Evolutionary conservation across 345 rosid genomes (phyloP).

Genomic region (Bruguiera gymnorhiza): DNA sequence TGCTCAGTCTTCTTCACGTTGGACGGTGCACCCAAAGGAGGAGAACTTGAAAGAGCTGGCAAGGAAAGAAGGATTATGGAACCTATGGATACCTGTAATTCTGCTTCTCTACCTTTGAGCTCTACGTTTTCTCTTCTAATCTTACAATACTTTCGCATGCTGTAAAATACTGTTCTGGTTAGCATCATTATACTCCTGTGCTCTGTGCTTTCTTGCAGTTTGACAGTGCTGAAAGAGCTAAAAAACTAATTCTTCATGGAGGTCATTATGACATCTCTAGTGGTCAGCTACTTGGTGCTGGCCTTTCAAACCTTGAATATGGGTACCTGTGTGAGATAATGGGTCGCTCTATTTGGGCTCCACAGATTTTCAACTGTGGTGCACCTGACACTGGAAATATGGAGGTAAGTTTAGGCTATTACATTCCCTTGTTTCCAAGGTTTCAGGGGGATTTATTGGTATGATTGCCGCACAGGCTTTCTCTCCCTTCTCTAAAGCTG

Average conservation of each 20-base stretch:
- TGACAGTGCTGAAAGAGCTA: conserved; percentile 87
- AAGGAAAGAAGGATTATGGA: conserved; percentile 89
- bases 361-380: conserved; percentile 91
- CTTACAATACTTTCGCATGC: not conserved
- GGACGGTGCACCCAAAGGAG: conserved; percentile 94
- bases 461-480: not conserved
- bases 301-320: conserved; percentile 93
- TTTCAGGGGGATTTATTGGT: conserved; percentile 1
- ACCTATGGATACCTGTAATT: conserved; percentile 76
- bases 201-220: conserved; percentile 46
- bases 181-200: conserved; percentile 8
- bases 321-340: conserved; percentile 97
- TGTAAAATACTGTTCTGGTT: not conserved
- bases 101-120: conserved; percentile 5
- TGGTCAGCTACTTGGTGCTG: conserved; percentile 67
- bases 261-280: conserved; percentile 26
- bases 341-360: conserved; percentile 97
- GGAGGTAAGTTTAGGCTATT: conserved; percentile 59
- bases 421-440: not conserved
- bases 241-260: conserved; percentile 50
- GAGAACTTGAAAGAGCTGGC: conserved; percentile 85
- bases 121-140: conserved; percentile 3
- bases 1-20: conserved; percentile 65
- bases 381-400: conserved; percentile 99
- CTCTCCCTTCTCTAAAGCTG: not conserved